Conservation (phyloP, 352 stramenopile genomes). For the Pythium phragmitis region DNA sequence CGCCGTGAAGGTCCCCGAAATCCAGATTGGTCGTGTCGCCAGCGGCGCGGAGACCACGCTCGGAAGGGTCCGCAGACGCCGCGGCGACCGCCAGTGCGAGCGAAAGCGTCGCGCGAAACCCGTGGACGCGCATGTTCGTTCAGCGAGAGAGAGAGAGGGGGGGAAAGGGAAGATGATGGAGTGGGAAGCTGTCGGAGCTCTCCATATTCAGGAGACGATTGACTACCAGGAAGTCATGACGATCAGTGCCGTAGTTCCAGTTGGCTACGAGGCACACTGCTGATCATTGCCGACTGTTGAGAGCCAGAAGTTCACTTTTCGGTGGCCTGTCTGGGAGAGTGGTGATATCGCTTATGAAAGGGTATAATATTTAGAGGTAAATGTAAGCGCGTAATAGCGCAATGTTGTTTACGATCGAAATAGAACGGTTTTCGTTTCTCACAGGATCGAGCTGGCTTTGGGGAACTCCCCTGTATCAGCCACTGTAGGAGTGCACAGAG, state of each 20-base stretch:
- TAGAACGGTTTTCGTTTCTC: too few species aligned
- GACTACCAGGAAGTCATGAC: slow-evolving; percentile 10
- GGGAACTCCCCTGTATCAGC: too few species aligned
- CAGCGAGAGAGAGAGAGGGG: background rate
- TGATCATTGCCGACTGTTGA: too few species aligned
- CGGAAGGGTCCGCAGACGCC: background rate
- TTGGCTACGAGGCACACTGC: background rate
- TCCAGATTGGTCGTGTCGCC: slow-evolving; percentile 13
- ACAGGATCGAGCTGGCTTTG: too few species aligned
- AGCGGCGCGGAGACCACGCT: slow-evolving; percentile 9
- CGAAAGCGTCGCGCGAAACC: background rate
- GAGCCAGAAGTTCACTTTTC: too few species aligned
- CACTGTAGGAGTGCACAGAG: too few species aligned
- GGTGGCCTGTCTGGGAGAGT: too few species aligned
- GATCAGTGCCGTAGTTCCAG: background rate
- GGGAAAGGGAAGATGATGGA: slow-evolving; percentile 1
- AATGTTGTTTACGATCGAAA: too few species aligned
- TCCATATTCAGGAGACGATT: background rate
- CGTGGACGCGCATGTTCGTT: background rate
- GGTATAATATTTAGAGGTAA: too few species aligned
- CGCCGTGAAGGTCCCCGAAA: slow-evolving; percentile 13
- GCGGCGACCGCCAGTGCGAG: background rate
- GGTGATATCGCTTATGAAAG: too few species aligned
- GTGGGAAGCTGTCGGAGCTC: background rate
- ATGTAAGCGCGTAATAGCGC: too few species aligned